Evolutionary conservation across 495 filamentous ascomycete species (phyloP).

Genomic region (Recurvomyces mirabilis): DNA sequence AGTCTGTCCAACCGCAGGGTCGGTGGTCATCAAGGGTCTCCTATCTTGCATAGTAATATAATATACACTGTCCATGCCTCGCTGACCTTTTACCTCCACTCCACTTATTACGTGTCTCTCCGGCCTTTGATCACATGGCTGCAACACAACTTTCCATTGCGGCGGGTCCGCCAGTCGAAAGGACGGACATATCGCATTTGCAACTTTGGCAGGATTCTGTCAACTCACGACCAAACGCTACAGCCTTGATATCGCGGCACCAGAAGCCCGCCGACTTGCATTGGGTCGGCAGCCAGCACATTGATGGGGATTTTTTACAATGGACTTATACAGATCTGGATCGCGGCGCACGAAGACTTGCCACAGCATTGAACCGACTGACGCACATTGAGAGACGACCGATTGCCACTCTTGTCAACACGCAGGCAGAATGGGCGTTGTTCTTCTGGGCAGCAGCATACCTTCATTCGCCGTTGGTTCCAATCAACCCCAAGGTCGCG

Average conservation of each 20-base stretch:
- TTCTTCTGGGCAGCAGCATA: slow-evolving; percentile 12
- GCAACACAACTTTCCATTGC: slow-evolving; percentile 5
- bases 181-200: slow-evolving; percentile 2
- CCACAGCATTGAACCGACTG: slow-evolving; percentile 5
- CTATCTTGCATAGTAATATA: too few relatives aligned
- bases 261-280: slow-evolving; percentile 8
- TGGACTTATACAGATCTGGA: slow-evolving; percentile 12
- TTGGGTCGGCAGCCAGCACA: slow-evolving; percentile 11
- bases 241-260: slow-evolving; percentile 3
- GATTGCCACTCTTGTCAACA: slow-evolving; percentile 9
- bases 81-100: too few relatives aligned
- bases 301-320: slow-evolving; percentile 3
- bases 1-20: too few relatives aligned
- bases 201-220: slow-evolving; percentile 11
- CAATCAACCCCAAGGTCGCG: slow-evolving; percentile 11
- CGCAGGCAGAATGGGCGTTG: slow-evolving; percentile 10
- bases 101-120: too few relatives aligned
- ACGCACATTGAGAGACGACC: slow-evolving; percentile 8
- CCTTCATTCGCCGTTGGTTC: slow-evolving; percentile 8
- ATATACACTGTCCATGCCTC: too few relatives aligned
- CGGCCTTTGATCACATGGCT: too few relatives aligned
- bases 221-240: slow-evolving; percentile 6
- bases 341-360: slow-evolving; percentile 7
- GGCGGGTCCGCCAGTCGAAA: background rate
- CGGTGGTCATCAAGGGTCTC: too few relatives aligned